Evolutionary conservation across 305 asterid species (phyloP), one percentile per base, ranked within the genome.

Genomic region (Fraxinus dipetala): DNA sequence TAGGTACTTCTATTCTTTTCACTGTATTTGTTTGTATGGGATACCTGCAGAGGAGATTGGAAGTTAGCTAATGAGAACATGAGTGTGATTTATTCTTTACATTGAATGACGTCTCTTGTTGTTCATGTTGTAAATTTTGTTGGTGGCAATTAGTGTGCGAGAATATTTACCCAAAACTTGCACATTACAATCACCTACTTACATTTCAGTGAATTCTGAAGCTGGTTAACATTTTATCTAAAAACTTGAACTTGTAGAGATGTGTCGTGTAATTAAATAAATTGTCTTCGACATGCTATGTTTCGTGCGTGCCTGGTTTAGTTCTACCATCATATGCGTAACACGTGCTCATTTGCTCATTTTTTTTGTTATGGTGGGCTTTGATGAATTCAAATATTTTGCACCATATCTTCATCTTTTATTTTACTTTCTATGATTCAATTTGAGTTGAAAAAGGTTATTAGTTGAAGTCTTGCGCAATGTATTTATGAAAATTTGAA

Each of bases 1-100:
- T 85, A 82, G 85, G 83, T 82, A 78, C 40, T 81, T 78, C 16
- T 28, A 76, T 78, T 78, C 81, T 85, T 82, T 75, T 14, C 16
- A 2, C 56, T 51, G 22, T 51, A 32, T 72, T 79, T 79, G 35
- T 73, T 78, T 63, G 22, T 30, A 56, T 78, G 76, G 84, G 38
- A 10, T 24, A 24, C 4, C 10, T 26, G 73, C 35, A 26, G 35
- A 26, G 73, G 73, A 69, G 75, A 10, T 69, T 69, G 40, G 22
- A 18, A 69, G 24, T 30, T 14, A 69, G 75, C 38, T 69, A 69
- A 69, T 0, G 24, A 26, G 75, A 69, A 31, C 40, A 30, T 5
- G 75, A 10, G 16, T 14, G 38, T 16, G 34, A 69, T 69, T 69
- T 69, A 69, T 69, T 28, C 75, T 26, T 69, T 69, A 11, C 3